Evolutionary conservation across 192 early-diverging fungal genomes (phyloP), one percentile per base, ranked within the genome.

Genomic region (Lobulomyces angularis): DNA sequence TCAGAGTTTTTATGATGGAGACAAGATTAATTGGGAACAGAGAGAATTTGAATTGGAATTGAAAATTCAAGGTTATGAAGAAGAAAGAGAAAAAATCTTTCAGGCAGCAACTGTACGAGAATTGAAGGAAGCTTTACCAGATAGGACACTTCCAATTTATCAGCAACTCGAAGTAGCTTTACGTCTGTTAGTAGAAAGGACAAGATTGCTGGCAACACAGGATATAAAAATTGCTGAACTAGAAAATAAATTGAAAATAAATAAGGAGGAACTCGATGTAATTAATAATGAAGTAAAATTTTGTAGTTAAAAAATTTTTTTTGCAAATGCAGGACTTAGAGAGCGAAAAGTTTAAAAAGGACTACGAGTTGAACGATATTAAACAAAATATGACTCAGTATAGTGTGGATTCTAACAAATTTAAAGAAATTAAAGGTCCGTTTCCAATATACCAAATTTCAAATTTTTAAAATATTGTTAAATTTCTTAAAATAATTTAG

Each of bases 101-200:
- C 37, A 46, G 27, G 52, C 46, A 4, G 46, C 69, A 3, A 51
- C 55, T 0, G 29, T 52, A 6, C 42, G 27, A 8, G 68, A 70
- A 5, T 41, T 73, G 18, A 59, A 42, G 32, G 24, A 67, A 12
- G 25, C 43, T 24, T 34, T 70, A 8, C 65, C 65, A 1, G 62
- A 74, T 43, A 42, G 51, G 11, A 36, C 39, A 2, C 53, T 74
- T 8, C 70, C 72, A 3, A 41, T 73, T 35, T 57, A 58, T 8
- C 47, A 74, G 47, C 66, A 71, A 40, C 51, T 75, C 8, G 72
- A 75, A 34, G 27, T 44, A 2, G 44, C 63, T 12, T 41, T 67
- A 2, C 33, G 61, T 21, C 29, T 62, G 46, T 45, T 71, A 11
- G 50, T 61, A n/a, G 61, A 69, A 28, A 45, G 61, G 14, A 49